Base-by-base conservation (phyloP, 1,284 basidiomycete genomes). In the Heterobasidion occidentale region DNA sequence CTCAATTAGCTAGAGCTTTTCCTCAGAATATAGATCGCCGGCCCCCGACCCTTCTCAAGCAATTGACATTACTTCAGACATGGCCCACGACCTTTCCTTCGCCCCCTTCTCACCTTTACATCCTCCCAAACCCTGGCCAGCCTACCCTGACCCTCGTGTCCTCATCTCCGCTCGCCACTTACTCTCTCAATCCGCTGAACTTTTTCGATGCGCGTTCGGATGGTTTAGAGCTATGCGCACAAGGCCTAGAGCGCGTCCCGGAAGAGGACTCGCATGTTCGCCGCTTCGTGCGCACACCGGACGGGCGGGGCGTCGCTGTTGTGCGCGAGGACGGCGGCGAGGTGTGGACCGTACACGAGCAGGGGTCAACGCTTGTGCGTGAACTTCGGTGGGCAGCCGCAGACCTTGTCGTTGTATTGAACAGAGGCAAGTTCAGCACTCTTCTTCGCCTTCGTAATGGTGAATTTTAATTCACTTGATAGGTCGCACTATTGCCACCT, bases 11-110 rank as follows among this genome's bases (percentile, higher is more conserved):
- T 14, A 27, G 9, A 56, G 42, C 44, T 19, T 52, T 17, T 46
- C 15, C 35, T 51, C 56, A 83, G 92, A 94, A 95, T 69, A 84
- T 96, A 60, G 92, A 95, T 65, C 79, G 88, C n/a, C 81, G 88
- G 61, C 93, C 94, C 6, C 93, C 93, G 1, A 94, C 92, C 1
- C 75, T 95, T 8, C 76, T 95, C 38, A 84, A 81, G 64, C 84
- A 90, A 53, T 86, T 91, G 63, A 83, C 81, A 3, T 71, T 94
- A 14, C 81, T 89, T 33, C 80, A 85, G 58, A 79, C 82, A 4
- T 74, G 74, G 9, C 77, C 83, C 12, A 70, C 71, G 1, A 68
- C 74, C 12, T 70, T 88, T 35, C 71, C 74, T 34, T 69, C 65
- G 6, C 70, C 71, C 42, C 82, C 81, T 12, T 65, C 67, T 14